Percentiles rank a stretch among this genome's conserved stretches.
phyloP scores from a whole-genome alignment of 441 rosid genomes.

The Gossypium davidsonii region DNA sequence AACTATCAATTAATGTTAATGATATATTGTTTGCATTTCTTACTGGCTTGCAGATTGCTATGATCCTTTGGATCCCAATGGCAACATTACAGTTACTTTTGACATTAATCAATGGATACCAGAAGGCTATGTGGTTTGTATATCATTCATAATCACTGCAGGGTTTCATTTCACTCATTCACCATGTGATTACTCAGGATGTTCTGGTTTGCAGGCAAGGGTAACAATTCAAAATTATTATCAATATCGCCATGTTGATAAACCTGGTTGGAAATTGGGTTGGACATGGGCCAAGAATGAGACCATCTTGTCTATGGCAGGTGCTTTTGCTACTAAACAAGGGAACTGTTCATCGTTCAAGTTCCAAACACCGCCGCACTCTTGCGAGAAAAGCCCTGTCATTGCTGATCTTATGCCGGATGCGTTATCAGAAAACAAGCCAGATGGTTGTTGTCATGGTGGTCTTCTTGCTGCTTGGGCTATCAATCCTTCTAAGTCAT shows the following conservation, averaged over 20 bases:
- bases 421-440: slow-evolving; percentile 19
- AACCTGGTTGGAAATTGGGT: slow-evolving; percentile 51
- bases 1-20: background rate
- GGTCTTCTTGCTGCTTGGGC: slow-evolving; percentile 51
- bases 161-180: background rate
- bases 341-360: slow-evolving; percentile 40
- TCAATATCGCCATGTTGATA: slow-evolving; percentile 40
- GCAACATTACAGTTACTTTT: slow-evolving; percentile 46
- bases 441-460: slow-evolving; percentile 39
- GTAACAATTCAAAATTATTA: slow-evolving; percentile 46
- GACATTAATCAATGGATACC: slow-evolving; percentile 33
- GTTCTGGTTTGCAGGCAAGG: slow-evolving; percentile 32
- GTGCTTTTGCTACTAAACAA: slow-evolving; percentile 47
- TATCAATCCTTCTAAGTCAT: slow-evolving; percentile 39
- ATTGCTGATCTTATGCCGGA: slow-evolving; percentile 38
- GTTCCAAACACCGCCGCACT: slow-evolving; percentile 39
- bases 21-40: background rate
- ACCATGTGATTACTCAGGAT: background rate
- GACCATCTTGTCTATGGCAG: slow-evolving; percentile 41
- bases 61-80: slow-evolving; percentile 57
- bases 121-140: slow-evolving; percentile 54
- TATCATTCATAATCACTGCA: background rate
- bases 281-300: slow-evolving; percentile 49
- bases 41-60: slow-evolving; percentile 39
- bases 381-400: slow-evolving; percentile 37